A percentile compares a stretch with the other conserved stretches of the same genome.
Conservation (phyloP, 1,284 basidiomycete species). For the Mycosarcoma maydis region DNA sequence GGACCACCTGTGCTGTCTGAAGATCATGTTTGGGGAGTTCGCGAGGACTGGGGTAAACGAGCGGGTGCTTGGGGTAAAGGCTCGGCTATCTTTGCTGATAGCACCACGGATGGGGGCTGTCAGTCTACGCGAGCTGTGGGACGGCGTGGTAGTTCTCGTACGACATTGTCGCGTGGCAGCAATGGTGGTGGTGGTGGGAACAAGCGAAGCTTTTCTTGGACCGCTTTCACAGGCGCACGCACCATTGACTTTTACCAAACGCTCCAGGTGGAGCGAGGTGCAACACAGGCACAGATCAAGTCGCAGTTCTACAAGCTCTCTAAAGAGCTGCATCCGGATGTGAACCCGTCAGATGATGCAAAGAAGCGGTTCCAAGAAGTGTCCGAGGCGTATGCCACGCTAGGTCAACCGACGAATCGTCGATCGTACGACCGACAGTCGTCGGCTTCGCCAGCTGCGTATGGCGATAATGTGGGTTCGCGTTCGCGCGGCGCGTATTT, state of each 20-base stretch:
- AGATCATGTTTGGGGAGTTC: constrained; percentile 64
- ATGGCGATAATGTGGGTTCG: constrained; percentile 30
- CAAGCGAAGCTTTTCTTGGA: constrained; percentile 9
- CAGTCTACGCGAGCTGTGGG: neutral
- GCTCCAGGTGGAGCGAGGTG: constrained; percentile 41
- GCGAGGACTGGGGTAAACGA: constrained; percentile 71
- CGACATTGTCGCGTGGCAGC: no score
- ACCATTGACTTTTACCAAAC: constrained; percentile 42
- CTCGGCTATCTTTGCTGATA: constrained; percentile 68
- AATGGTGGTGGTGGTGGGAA: neutral
- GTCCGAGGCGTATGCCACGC: constrained; percentile 61
- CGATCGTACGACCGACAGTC: constrained; percentile 21
- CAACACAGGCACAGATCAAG: constrained; percentile 64
- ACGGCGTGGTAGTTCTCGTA: neutral
- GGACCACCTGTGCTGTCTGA: constrained; percentile 51
- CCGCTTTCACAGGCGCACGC: neutral
- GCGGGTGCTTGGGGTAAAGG: constrained; percentile 70
- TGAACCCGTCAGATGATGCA: constrained; percentile 59
- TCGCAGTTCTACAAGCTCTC: constrained; percentile 65
- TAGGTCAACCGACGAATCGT: constrained; percentile 36
- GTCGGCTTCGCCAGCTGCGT: neutral
- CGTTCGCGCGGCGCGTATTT: constrained; percentile 17
- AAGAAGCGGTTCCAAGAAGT: constrained; percentile 63
- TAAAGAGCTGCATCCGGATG: constrained; percentile 64
- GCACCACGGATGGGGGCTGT: neutral